These are phyloP conservation scores for Chalciporus sp. DNA, from an alignment of 1,284 basidiomycete species.

Conservation along the genomic window DNA sequence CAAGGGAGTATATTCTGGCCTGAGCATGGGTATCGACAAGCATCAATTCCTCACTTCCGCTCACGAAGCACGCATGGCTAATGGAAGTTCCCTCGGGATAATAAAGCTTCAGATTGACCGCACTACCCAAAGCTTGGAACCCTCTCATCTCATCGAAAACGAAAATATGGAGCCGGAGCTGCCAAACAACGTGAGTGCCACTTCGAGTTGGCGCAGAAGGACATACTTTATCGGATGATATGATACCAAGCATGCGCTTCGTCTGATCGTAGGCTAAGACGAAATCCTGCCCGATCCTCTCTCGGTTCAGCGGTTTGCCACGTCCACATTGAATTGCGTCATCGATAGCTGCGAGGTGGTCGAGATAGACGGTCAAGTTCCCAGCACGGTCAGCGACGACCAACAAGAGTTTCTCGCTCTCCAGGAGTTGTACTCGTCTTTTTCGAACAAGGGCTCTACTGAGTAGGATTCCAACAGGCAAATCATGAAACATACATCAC, in stretches of 20 bases:
- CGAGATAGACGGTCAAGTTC: constrained; percentile 43
- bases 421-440: constrained; percentile 44
- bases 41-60: constrained; percentile 50
- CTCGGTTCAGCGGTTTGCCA: constrained; percentile 42
- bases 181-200: neutral
- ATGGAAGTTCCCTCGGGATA: constrained; percentile 38
- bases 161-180: constrained; percentile 47
- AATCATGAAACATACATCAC: constrained; percentile 37
- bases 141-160: constrained; percentile 43
- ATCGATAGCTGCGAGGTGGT: constrained; percentile 35
- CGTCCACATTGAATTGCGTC: constrained; percentile 28
- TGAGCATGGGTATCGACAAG: constrained; percentile 45
- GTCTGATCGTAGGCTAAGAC: constrained; percentile 52
- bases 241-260: constrained; percentile 48
- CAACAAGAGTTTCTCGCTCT: constrained; percentile 43
- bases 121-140: constrained; percentile 39
- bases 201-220: neutral
- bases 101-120: constrained; percentile 46
- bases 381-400: constrained; percentile 40
- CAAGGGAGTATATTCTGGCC: constrained; percentile 53
- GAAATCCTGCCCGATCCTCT: constrained; percentile 47
- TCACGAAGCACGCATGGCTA: constrained; percentile 36
- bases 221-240: constrained; percentile 42
- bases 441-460: constrained; percentile 19
- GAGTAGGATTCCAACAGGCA: neutral